Evolutionary conservation across 2,329 filamentous ascomycete species (phyloP).

Genomic region (Verticillium longisporum): DNA sequence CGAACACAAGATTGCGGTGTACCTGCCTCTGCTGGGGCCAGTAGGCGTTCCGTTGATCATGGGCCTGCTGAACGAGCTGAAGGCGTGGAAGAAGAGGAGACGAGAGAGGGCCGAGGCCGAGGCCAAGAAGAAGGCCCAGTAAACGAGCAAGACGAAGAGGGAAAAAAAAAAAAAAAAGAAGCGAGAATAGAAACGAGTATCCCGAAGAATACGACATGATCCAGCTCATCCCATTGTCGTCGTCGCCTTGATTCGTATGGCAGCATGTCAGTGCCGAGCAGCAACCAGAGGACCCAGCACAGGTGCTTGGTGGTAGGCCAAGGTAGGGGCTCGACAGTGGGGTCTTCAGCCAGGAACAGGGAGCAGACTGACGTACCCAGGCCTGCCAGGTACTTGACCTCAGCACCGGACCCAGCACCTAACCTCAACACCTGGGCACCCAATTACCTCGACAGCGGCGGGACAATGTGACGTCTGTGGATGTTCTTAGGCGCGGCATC

Average conservation of each 20-base stretch:
- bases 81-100: conserved; percentile 47
- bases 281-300: too few species aligned
- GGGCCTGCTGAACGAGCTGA: conserved; percentile 75
- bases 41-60: conserved; percentile 85
- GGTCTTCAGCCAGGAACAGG: not conserved
- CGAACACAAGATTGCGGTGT: conserved; percentile 96
- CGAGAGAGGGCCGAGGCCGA: conserved; percentile 32
- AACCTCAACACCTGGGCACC: too few species aligned
- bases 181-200: not conserved
- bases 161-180: not conserved
- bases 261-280: not conserved
- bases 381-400: too few species aligned
- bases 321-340: not conserved
- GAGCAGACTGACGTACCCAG: not conserved
- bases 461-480: not conserved
- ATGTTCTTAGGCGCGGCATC: not conserved
- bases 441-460: too few species aligned
- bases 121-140: conserved; percentile 23
- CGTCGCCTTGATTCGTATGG: not conserved
- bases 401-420: too few species aligned
- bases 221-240: not conserved
- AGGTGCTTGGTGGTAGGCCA: too few species aligned
- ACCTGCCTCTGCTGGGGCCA: conserved; percentile 83
- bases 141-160: not conserved
- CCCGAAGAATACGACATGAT: not conserved